Evolutionary conservation across 345 rosid species (phyloP).

Genomic region (Clausena lansium): DNA sequence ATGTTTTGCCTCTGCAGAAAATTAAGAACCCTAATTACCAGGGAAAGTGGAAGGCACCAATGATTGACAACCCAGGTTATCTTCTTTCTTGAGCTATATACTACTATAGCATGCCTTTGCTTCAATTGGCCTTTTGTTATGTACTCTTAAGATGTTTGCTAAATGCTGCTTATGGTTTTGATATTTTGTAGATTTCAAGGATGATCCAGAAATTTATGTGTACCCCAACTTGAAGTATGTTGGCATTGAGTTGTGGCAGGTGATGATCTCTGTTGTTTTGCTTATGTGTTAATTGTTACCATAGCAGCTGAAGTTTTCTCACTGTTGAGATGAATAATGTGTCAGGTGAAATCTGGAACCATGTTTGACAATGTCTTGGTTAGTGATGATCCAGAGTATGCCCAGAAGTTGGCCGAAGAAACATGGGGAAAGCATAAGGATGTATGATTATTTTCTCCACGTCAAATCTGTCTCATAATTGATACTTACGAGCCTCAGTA

Average conservation of each 20-base stretch:
- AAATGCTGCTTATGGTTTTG: neutral
- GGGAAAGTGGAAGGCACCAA: slow-evolving; percentile 97
- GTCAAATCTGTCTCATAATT: neutral
- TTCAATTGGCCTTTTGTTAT: neutral
- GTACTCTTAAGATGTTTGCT: neutral
- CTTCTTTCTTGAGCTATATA: neutral
- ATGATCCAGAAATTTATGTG: slow-evolving; percentile 85
- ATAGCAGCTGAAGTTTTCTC: neutral
- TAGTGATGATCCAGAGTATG: slow-evolving; percentile 77
- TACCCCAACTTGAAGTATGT: slow-evolving; percentile 91
- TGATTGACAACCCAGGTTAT: slow-evolving; percentile 97
- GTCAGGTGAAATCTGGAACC: slow-evolving; percentile 94
- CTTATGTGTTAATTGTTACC: neutral
- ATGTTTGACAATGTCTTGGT: slow-evolving; percentile 86
- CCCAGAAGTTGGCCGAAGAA: slow-evolving; percentile 83
- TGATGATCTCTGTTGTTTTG: slow-evolving; percentile 22
- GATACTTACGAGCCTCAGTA: neutral
- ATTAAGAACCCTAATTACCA: slow-evolving; percentile 92
- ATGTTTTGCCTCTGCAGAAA: slow-evolving; percentile 50
- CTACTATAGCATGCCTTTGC: neutral
- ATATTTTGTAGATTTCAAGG: slow-evolving; percentile 73
- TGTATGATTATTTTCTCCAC: slow-evolving; percentile 38
- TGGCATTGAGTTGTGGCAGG: slow-evolving; percentile 99
- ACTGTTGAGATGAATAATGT: neutral
- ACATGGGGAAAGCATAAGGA: slow-evolving; percentile 96